Evolutionary conservation across 768 basidiomycete species (phyloP), one percentile per base, ranked within the genome.

Genomic region (Mycena vitilis): DNA sequence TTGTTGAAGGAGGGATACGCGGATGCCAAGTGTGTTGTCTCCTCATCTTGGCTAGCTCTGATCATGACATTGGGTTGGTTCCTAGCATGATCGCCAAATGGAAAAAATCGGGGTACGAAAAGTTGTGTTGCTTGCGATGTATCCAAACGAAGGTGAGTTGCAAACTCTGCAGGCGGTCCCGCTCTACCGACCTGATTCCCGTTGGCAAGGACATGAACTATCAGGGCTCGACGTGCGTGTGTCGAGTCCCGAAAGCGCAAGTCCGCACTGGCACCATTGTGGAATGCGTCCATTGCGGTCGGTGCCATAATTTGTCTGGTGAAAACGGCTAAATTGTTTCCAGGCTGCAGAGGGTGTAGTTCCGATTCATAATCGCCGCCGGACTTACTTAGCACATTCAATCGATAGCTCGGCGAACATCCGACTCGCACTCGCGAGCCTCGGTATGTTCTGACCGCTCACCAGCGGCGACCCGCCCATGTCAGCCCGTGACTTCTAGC

Each of bases 41-140:
- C 53, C 49, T 36, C 65, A n/a, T 60, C 55, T 22, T 22, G 15
- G 9, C 12, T 48, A 34, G 20, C 12, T 45, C 42, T 63, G 45
- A 36, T 54, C 37, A 42, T 68, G 48, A 65, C 60, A 71, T 70
- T 67, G 67, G 37, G 60, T 70, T 55, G 45, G 60, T 70, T 55
- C 44, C 34, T 71, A 99, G 96, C 77, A 81, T 99, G 77, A 93
- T 99, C 77, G 98, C 98, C 44, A 99, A 99, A 79, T 99, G 98
- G 98, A 99, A 98, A 85, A 99, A 99, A 82, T 84, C 91, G 15
- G 98, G 98, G 7, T 99, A 99, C 78, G 98, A 99, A 81, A 99
- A 99, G 78, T 84, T 99, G 9, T 99, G 98, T 78, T 99, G 98
- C 76, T 81, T 99, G 59, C 86, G 98, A 52, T 99, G 98, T 79